Conservation (phyloP, 2,329 filamentous ascomycete species). For the Colletotrichum sp. region DNA sequence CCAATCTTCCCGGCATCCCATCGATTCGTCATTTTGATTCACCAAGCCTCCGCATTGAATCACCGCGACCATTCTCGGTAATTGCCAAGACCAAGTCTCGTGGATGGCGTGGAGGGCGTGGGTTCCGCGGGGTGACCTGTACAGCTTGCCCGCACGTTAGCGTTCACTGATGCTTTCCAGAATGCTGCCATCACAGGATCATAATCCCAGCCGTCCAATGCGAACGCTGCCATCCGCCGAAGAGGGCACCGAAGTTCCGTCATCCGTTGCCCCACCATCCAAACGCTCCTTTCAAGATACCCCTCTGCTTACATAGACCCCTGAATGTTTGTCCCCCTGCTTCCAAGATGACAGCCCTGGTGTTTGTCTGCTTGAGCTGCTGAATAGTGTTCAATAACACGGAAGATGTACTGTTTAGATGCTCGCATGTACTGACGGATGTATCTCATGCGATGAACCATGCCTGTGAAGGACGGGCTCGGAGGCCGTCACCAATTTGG, state of each 20-base stretch:
- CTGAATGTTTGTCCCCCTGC: background rate
- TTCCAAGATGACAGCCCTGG: background rate
- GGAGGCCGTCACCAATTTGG: background rate
- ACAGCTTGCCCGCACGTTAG: background rate
- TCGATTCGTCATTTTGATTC: background rate
- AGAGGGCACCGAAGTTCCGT: background rate
- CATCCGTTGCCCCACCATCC: background rate
- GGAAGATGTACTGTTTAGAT: accelerated
- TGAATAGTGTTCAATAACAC: background rate
- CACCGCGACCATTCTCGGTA: background rate
- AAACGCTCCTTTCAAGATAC: background rate
- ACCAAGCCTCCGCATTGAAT: background rate
- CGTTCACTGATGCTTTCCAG: background rate
- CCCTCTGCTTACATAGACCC: background rate
- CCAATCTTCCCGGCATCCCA: background rate
- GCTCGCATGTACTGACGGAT: background rate
- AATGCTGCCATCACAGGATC: background rate
- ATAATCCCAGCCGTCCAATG: background rate
- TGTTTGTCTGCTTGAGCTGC: background rate
- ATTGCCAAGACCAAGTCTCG: background rate
- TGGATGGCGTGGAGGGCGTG: background rate
- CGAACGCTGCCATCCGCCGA: background rate
- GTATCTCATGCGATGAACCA: background rate
- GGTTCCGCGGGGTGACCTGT: background rate
- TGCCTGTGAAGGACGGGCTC: background rate